Conservation (phyloP, 441 rosid genomes). For the Croton setiger region DNA sequence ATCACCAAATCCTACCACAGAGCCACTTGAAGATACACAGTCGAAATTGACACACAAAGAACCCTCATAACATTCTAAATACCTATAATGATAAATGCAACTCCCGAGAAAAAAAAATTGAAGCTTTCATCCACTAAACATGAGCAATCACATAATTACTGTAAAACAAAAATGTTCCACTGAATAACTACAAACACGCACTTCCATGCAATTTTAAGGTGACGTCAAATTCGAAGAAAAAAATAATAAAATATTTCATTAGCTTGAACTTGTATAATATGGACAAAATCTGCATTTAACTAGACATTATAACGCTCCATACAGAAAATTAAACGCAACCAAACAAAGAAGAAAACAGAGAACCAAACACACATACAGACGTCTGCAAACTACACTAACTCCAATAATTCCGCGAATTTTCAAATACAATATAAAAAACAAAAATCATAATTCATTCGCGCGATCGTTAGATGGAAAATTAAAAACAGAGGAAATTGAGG, state of each 20-base stretch:
- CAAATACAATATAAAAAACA: not conserved
- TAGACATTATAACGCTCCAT: not conserved
- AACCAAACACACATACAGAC: not conserved
- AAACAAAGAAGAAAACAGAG: not conserved
- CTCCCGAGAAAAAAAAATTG: not conserved
- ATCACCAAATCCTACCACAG: not conserved
- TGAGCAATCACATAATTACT: not conserved
- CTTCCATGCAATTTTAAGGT: too few species aligned
- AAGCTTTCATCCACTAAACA: not conserved
- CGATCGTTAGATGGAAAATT: not conserved
- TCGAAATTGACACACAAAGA: not conserved
- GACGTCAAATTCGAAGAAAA: too few species aligned
- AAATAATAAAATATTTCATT: not conserved
- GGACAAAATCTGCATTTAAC: not conserved
- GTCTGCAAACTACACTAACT: not conserved
- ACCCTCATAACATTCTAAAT: not conserved
- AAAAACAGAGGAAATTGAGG: not conserved
- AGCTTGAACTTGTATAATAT: not conserved
- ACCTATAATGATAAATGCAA: not conserved
- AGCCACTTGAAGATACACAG: not conserved
- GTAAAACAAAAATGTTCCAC: too few species aligned
- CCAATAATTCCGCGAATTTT: not conserved
- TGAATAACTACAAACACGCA: not conserved
- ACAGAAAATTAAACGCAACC: not conserved
- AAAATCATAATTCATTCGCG: not conserved